Evolutionary conservation across 495 filamentous ascomycete species (phyloP).

Genomic region (Staphylotrichum tortipilum): DNA sequence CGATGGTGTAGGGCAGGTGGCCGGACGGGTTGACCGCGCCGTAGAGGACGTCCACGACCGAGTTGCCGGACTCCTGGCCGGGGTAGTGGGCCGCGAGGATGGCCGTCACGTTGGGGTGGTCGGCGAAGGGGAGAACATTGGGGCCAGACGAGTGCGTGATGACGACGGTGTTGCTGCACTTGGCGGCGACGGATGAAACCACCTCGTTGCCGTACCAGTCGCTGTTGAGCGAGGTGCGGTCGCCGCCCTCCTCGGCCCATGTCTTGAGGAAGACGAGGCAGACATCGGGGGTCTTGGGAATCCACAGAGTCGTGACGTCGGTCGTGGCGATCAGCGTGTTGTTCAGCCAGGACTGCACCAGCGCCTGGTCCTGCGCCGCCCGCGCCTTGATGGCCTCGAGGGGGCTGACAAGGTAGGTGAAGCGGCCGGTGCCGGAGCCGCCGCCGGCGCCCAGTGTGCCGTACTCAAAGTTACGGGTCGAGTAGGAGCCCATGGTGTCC

Average conservation of each 20-base stretch:
- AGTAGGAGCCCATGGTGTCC: slow-evolving; percentile 46
- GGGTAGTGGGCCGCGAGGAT: slow-evolving; percentile 72
- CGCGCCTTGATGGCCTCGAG: slow-evolving; percentile 44
- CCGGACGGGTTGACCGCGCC: slow-evolving; percentile 78
- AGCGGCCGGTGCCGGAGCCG: slow-evolving; percentile 51
- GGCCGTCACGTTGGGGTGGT: slow-evolving; percentile 39
- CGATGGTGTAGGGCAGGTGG: slow-evolving; percentile 85
- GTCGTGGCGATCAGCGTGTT: slow-evolving; percentile 22
- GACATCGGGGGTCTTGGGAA: slow-evolving; percentile 45
- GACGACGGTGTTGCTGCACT: slow-evolving; percentile 65
- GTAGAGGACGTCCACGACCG: slow-evolving; percentile 75
- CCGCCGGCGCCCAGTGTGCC: slow-evolving; percentile 55
- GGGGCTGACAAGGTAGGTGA: slow-evolving; percentile 50
- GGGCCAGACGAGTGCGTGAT: slow-evolving; percentile 91
- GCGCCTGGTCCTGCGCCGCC: no score
- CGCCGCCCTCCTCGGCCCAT: slow-evolving; percentile 59
- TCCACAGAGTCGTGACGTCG: slow-evolving; percentile 40
- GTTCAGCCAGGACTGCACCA: no score
- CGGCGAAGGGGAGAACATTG: slow-evolving; percentile 46
- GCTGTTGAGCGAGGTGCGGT: slow-evolving; percentile 56
- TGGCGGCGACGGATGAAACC: slow-evolving; percentile 54
- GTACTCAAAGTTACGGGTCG: slow-evolving; percentile 54
- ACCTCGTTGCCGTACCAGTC: slow-evolving; percentile 72
- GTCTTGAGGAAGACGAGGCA: slow-evolving; percentile 61
- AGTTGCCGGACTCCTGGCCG: slow-evolving; percentile 84